Percentiles rank a stretch among this genome's conserved stretches.
Conservation (phyloP, 768 basidiomycete species). For the Suillus variegatus region DNA sequence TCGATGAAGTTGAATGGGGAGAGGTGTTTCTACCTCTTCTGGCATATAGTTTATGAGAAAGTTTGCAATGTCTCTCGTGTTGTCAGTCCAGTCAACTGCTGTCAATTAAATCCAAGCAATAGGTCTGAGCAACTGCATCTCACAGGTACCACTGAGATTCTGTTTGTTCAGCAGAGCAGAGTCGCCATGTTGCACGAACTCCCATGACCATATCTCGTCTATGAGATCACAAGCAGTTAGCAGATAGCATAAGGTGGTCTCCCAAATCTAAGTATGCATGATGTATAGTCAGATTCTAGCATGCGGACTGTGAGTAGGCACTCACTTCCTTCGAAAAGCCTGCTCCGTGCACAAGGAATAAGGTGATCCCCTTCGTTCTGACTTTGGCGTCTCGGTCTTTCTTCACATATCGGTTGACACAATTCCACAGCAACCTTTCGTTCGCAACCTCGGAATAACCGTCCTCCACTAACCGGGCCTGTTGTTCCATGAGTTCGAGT, state of each 20-base stretch:
- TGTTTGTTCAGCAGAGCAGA: slow-evolving; percentile 69
- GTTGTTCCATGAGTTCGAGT: slow-evolving; percentile 23
- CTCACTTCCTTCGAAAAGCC: slow-evolving; percentile 84
- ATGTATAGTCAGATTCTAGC: background rate
- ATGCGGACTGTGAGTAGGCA: too few relatives aligned
- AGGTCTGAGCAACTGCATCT: slow-evolving; percentile 23
- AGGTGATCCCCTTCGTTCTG: slow-evolving; percentile 52
- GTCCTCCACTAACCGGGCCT: slow-evolving; percentile 14
- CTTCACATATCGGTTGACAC: slow-evolving; percentile 68
- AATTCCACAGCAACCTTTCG: slow-evolving; percentile 59
- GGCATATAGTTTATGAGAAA: slow-evolving; percentile 75
- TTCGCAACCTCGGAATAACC: slow-evolving; percentile 15
- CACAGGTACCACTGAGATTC: slow-evolving; percentile 59
- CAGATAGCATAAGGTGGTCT: slow-evolving; percentile 59
- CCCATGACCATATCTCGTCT: slow-evolving; percentile 81
- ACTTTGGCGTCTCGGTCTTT: background rate
- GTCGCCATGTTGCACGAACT: slow-evolving; percentile 85
- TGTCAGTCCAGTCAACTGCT: slow-evolving; percentile 77
- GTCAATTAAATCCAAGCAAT: background rate
- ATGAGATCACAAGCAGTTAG: slow-evolving; percentile 47
- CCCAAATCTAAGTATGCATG: slow-evolving; percentile 62
- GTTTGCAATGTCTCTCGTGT: slow-evolving; percentile 74
- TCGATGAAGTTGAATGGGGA: slow-evolving; percentile 57
- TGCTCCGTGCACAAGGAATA: slow-evolving; percentile 82
- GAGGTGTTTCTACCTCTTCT: slow-evolving; percentile 29